Percentiles rank a stretch among this genome's conserved stretches.
Conservation (phyloP, 176 grass and related monocot genomes). For the Phyllostachys edulis region DNA sequence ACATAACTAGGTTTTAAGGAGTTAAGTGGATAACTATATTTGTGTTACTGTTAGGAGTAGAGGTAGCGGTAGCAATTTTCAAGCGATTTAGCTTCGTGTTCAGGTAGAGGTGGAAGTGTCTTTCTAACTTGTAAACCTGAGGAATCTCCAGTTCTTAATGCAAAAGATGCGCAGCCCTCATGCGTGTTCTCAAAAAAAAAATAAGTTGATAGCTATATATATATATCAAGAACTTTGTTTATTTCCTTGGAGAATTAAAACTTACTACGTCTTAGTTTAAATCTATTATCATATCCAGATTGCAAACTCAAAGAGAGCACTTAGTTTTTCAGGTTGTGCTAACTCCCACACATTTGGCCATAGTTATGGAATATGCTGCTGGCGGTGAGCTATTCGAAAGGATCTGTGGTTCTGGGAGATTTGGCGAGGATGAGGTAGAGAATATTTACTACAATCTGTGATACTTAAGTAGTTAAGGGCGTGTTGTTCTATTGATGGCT, state of each 20-base stretch:
- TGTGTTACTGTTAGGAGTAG: background rate
- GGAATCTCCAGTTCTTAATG: background rate
- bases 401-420: constrained; percentile 87
- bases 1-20: background rate
- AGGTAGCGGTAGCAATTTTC: background rate
- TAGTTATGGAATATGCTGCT: constrained; percentile 99
- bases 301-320: constrained; percentile 32
- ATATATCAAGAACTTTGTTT: background rate
- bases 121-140: background rate
- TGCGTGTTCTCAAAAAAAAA: background rate
- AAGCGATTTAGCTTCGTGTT: background rate
- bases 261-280: background rate
- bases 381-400: constrained; percentile 92
- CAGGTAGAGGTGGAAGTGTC: background rate
- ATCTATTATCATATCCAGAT: constrained; percentile 1
- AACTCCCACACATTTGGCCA: constrained; percentile 97
- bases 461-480: background rate
- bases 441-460: background rate
- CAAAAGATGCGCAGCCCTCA: background rate
- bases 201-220: background rate
- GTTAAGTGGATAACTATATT: background rate
- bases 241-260: background rate
- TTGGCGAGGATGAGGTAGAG: constrained; percentile 94
- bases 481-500: constrained; percentile 21
- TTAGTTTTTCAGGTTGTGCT: constrained; percentile 89